A percentile compares a stretch with the other conserved stretches of the same genome.
These are phyloP conservation scores for Backusella luteola DNA, from an alignment of 192 early-diverging fungal species.

Conservation along the genomic window DNA sequence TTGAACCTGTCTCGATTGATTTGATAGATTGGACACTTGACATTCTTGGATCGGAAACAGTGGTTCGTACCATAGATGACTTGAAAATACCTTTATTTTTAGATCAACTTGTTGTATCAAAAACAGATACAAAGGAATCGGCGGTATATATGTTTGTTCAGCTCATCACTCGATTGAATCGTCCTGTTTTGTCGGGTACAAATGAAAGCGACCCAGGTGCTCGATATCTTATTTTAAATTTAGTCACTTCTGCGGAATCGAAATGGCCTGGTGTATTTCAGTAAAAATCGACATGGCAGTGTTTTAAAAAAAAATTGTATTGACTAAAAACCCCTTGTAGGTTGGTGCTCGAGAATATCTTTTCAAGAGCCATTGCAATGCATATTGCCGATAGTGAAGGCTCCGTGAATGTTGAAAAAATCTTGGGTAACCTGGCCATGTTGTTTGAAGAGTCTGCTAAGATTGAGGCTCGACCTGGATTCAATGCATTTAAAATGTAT, in stretches of 20 bases:
- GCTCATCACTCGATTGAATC: slow-evolving; percentile 17
- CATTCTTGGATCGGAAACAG: slow-evolving; percentile 3
- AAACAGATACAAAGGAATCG: not conserved
- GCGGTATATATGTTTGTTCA: slow-evolving; percentile 18
- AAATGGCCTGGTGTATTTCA: slow-evolving; percentile 27
- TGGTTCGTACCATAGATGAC: not conserved
- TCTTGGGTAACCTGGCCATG: slow-evolving; percentile 23
- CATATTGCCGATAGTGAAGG: slow-evolving; percentile 29
- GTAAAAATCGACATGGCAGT: not conserved
- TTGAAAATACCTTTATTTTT: slow-evolving; percentile 28
- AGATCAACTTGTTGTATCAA: slow-evolving; percentile 10
- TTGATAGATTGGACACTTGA: slow-evolving; percentile 23
- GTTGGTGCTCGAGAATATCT: slow-evolving; percentile 22
- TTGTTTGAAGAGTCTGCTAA: slow-evolving; percentile 26
- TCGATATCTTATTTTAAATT: slow-evolving; percentile 21
- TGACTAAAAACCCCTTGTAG: not conserved
- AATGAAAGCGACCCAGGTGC: slow-evolving; percentile 4
- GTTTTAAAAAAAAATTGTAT: not conserved
- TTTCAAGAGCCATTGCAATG: slow-evolving; percentile 22
- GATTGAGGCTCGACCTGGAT: not conserved
- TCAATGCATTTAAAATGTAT: slow-evolving; percentile 16
- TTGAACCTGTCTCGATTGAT: slow-evolving; percentile 24
- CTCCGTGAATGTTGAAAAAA: slow-evolving; percentile 19
- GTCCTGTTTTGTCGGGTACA: not conserved
- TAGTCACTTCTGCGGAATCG: slow-evolving; percentile 16